Percentiles rank a stretch among this genome's conserved stretches.
These are phyloP conservation scores for Bodo saltans DNA, from an alignment of 78 protist species.

Conservation along the genomic window DNA sequence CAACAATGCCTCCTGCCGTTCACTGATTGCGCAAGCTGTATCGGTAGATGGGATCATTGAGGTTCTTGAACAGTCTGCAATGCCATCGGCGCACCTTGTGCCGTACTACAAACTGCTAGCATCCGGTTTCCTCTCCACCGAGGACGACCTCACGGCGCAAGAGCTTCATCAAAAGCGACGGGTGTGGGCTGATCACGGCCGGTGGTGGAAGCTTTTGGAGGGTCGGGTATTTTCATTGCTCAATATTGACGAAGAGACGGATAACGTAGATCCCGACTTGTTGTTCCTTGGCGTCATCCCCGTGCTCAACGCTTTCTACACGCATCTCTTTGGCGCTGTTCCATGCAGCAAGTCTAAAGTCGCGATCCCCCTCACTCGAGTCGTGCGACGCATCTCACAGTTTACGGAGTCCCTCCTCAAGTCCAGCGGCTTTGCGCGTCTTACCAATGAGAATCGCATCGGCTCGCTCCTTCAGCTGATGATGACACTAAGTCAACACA, in stretches of 20 bases:
- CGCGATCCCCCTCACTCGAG: background rate
- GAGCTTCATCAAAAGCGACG: background rate
- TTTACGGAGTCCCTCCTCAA: too few species aligned
- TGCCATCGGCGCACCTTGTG: background rate
- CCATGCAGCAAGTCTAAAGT: background rate
- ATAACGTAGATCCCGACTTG: background rate
- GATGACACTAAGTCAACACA: too few species aligned
- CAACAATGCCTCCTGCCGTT: background rate
- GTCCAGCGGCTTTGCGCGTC: too few species aligned
- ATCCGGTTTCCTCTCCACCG: background rate
- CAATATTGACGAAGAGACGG: background rate
- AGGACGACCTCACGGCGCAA: background rate
- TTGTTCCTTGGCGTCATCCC: background rate
- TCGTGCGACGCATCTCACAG: background rate
- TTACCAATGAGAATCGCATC: too few species aligned
- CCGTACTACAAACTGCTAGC: background rate
- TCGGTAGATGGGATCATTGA: background rate
- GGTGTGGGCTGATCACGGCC: background rate
- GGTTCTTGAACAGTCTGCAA: background rate
- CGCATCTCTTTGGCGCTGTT: background rate
- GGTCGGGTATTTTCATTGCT: background rate
- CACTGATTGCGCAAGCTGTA: background rate
- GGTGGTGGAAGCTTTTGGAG: background rate
- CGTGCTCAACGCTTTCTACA: background rate
- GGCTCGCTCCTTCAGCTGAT: too few species aligned